Evolutionary conservation across 2,329 filamentous ascomycete species (phyloP).

Genomic region (Zymoseptoria brevis): DNA sequence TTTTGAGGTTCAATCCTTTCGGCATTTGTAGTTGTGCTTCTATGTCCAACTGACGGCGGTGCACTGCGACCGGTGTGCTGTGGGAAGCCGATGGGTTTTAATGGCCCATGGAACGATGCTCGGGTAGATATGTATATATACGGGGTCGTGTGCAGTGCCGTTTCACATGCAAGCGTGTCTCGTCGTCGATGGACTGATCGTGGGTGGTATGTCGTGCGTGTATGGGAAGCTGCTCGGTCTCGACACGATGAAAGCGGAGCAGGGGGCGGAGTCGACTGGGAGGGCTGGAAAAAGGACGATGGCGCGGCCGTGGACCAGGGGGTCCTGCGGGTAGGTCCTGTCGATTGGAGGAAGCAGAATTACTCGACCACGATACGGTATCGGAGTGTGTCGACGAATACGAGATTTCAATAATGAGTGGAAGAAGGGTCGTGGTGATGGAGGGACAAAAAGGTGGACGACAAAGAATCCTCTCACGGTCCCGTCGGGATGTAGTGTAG

Average conservation of each 20-base stretch:
- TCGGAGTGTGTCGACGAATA: neutral
- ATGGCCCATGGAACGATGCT: conserved; percentile 11
- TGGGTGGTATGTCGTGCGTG: neutral
- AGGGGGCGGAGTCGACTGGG: neutral
- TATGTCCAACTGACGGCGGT: conserved; percentile 2
- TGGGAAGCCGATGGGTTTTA: conserved; percentile 1
- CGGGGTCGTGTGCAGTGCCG: conserved; percentile 5
- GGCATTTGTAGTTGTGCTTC: conserved; percentile 36
- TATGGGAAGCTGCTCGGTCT: neutral
- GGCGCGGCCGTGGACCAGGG: neutral
- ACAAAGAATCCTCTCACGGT: neutral
- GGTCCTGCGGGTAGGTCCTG: neutral
- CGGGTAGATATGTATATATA: conserved; percentile 11
- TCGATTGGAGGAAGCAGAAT: neutral
- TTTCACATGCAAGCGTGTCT: conserved; percentile 5
- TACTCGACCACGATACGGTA: neutral
- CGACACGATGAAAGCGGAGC: neutral
- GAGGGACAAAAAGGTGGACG: no score
- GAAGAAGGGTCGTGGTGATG: neutral
- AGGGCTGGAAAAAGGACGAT: neutral
- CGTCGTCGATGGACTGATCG: neutral
- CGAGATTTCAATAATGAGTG: neutral
- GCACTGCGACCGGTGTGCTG: conserved; percentile 1
- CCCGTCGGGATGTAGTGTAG: no score
- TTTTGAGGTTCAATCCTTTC: conserved; percentile 46